A percentile compares a stretch with the other conserved stretches of the same genome.
Evolutionary conservation across 2,329 filamentous ascomycete genomes (phyloP).

Genomic region (Clonostachys rosea): DNA sequence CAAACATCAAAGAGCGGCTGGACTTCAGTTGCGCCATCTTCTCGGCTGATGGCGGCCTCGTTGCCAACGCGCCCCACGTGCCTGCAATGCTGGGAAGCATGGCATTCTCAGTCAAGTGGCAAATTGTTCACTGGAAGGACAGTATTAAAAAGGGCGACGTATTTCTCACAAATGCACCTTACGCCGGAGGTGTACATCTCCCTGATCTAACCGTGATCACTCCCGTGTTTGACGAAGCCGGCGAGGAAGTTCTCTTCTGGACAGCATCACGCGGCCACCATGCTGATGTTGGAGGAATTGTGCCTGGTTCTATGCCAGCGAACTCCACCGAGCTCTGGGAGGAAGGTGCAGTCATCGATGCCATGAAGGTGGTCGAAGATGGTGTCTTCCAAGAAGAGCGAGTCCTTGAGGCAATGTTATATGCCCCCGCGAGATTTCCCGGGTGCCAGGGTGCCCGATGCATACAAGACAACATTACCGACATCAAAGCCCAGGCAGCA

Average conservation of each 20-base stretch:
- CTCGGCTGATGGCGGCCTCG: constrained; percentile 29
- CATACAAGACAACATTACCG: constrained; percentile 33
- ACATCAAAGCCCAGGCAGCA: constrained; percentile 35
- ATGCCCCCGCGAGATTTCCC: constrained; percentile 20
- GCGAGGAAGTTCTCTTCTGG: constrained; percentile 24
- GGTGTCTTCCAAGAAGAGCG: constrained; percentile 35
- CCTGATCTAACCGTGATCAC: constrained; percentile 35
- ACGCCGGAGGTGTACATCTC: constrained; percentile 15
- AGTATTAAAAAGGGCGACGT: neutral
- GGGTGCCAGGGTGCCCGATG: constrained; percentile 28
- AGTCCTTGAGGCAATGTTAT: constrained; percentile 33
- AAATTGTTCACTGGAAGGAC: constrained; percentile 21
- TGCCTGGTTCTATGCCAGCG: constrained; percentile 32
- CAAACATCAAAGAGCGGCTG: constrained; percentile 35
- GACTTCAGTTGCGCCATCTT: constrained; percentile 38
- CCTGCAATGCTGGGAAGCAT: constrained; percentile 34
- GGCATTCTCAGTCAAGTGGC: constrained; percentile 30
- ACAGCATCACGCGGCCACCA: constrained; percentile 31
- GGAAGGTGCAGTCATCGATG: constrained; percentile 32
- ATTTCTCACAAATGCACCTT: neutral
- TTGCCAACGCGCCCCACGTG: constrained; percentile 33
- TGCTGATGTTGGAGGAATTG: constrained; percentile 38
- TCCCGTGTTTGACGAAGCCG: constrained; percentile 24
- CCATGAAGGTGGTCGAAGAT: constrained; percentile 27
- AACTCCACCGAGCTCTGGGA: constrained; percentile 34